Base-by-base conservation (phyloP, 257 asterid genomes). In the Solanum raphanifolium region DNA sequence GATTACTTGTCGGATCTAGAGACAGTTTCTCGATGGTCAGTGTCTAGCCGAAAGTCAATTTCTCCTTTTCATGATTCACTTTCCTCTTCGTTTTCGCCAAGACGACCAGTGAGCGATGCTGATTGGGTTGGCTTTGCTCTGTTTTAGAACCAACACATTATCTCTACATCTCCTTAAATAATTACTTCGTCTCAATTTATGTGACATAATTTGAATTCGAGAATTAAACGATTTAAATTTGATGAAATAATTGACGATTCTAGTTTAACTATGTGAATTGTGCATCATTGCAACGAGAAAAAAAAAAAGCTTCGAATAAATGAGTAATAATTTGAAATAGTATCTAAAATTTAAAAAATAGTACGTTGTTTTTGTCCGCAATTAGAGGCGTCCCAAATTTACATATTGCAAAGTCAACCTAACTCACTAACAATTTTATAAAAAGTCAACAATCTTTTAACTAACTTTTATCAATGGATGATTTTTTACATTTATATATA, bases 101-200 rank as follows among this genome's bases (percentile, higher is more conserved):
- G 95, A 72, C 94, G 87, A 71, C 91, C 91, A 43, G 89, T 87
- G 79, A 76, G 13, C 5, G 93, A 91, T 84, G 90, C 87, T 4
- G 95, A 92, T 12, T 94, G 94, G 96, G 93, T 93, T 13, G 90
- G 91, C 5, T 92, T 91, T 27, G 94, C 92, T 46, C 86, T 93
- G 29, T 93, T 94, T 92, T 94, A 90, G 91, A 84, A 27, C 12
- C 18, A 34, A 4, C 35, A 23, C 34, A 11, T 39, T 39, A 39
- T 39, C 13, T 39, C 13, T 39, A 39, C 0, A 39, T 12, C 0
- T 46, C 20, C 7, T 46, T 4, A 13, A 13, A 13, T 46, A 46
- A 11, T 46, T 46, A 13, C 7, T 43, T 46, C 20, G 20, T 13
- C 2, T 13, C 7, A 46, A 2, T 46, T 46, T 13, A 46, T 46